Evolutionary conservation across 495 filamentous ascomycete genomes (phyloP).

Genomic region (Xylaria telfairii): DNA sequence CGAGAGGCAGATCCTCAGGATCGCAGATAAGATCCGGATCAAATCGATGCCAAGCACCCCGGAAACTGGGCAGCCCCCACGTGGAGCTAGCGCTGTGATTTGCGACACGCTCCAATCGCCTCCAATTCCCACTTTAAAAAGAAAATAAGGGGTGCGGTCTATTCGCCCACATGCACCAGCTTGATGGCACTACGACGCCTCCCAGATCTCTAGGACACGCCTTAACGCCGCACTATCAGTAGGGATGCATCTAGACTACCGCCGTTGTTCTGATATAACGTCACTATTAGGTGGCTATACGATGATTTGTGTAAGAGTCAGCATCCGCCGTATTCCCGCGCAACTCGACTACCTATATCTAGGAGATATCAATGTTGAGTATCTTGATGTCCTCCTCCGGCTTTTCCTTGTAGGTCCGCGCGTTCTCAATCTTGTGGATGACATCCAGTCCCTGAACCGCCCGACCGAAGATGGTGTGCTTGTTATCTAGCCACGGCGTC

Average conservation of each 20-base stretch:
- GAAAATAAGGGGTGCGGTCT: slow-evolving; percentile 1
- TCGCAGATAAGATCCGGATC: slow-evolving; percentile 24
- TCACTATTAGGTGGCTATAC: slow-evolving; percentile 6
- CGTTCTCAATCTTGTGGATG: slow-evolving; percentile 96
- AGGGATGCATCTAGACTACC: not conserved
- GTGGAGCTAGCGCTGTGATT: slow-evolving; percentile 20
- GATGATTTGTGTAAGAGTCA: not conserved
- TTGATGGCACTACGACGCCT: slow-evolving; percentile 13
- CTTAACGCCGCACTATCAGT: slow-evolving; percentile 3
- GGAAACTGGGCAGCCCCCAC: slow-evolving; percentile 21
- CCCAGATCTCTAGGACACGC: slow-evolving; percentile 10
- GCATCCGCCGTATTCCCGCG: slow-evolving; percentile 14
- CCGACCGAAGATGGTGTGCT: slow-evolving; percentile 95
- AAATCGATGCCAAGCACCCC: slow-evolving; percentile 24
- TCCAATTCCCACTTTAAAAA: slow-evolving; percentile 18
- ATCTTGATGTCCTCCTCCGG: slow-evolving; percentile 98
- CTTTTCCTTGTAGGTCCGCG: slow-evolving; percentile 90
- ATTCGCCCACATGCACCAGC: slow-evolving; percentile 16
- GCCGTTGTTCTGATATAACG: slow-evolving; percentile 4
- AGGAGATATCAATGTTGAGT: slow-evolving; percentile 78
- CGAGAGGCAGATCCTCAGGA: slow-evolving; percentile 5
- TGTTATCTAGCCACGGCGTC: slow-evolving; percentile 93
- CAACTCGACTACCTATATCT: slow-evolving; percentile 31
- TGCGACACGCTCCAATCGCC: slow-evolving; percentile 2
- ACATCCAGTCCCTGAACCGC: slow-evolving; percentile 90